These are phyloP conservation scores for Sphaerosporella brunnea DNA, from an alignment of 495 filamentous ascomycete genomes.

Conservation along the genomic window DNA sequence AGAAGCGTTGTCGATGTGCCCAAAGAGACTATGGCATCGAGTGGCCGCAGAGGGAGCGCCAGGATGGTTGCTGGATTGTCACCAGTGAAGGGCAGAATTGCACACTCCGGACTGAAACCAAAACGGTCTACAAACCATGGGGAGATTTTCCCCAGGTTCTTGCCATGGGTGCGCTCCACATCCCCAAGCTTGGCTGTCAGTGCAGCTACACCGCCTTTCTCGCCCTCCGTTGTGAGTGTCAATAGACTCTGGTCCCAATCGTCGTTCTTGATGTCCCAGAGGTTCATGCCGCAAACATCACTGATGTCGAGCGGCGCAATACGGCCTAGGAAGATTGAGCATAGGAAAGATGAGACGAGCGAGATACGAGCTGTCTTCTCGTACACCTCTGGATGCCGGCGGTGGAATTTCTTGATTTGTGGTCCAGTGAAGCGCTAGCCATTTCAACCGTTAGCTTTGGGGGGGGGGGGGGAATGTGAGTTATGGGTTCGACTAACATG, in stretches of 20 bases:
- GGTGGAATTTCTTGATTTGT: conserved; percentile 76
- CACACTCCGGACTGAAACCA: conserved; percentile 55
- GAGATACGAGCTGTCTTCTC: conserved; percentile 65
- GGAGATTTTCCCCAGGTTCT: conserved; percentile 53
- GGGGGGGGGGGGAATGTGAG: not conserved
- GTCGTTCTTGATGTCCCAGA: conserved; percentile 72
- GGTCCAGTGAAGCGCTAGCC: conserved; percentile 86
- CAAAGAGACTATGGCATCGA: conserved; percentile 83
- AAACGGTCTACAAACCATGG: conserved; percentile 61
- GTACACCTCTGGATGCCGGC: conserved; percentile 65
- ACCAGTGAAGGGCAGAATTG: conserved; percentile 71
- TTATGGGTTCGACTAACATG: conserved; percentile 44
- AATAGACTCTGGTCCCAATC: conserved; percentile 58
- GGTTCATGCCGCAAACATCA: conserved; percentile 91
- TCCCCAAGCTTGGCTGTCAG: conserved; percentile 63
- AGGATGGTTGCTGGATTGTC: conserved; percentile 95
- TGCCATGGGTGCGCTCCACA: conserved; percentile 63
- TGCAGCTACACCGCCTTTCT: conserved; percentile 39
- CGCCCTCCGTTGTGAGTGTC: conserved; percentile 53
- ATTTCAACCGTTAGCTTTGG: no score
- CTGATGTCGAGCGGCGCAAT: conserved; percentile 84
- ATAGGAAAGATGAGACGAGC: conserved; percentile 85
- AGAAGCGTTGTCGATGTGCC: conserved; percentile 94
- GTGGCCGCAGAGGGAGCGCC: conserved; percentile 62
- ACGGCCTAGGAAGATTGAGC: conserved; percentile 71